Percentiles rank a stretch among this genome's conserved stretches.
These are phyloP conservation scores for Malus sieversii DNA, from an alignment of 306 rosid genomes.

Conservation along the genomic window DNA sequence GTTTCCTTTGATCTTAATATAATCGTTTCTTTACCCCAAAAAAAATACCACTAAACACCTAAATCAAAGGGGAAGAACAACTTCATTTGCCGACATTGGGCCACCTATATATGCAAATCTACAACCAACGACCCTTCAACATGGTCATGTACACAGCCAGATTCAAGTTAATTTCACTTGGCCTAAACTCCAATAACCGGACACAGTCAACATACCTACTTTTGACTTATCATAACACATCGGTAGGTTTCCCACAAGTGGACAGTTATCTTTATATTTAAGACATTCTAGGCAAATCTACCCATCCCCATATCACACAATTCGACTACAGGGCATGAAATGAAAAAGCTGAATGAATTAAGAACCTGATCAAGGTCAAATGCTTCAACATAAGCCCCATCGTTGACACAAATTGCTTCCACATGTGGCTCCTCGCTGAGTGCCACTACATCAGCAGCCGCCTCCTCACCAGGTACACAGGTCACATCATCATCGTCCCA, in stretches of 20 bases:
- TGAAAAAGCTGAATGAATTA: background rate
- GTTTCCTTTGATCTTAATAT: too few species aligned
- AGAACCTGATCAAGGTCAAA: conserved; percentile 57
- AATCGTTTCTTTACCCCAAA: too few species aligned
- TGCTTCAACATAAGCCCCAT: conserved; percentile 29
- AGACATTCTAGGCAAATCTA: background rate
- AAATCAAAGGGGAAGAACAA: background rate
- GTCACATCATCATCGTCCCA: conserved; percentile 59
- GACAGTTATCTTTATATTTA: background rate
- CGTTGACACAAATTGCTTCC: conserved; percentile 27
- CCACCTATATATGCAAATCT: background rate
- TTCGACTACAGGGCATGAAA: background rate
- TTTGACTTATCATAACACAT: background rate
- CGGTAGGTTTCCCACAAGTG: background rate
- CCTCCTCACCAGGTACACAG: conserved; percentile 23
- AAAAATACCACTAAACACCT: background rate
- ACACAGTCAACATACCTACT: background rate
- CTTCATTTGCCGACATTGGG: background rate
- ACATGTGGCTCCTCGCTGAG: conserved; percentile 11
- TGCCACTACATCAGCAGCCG: background rate
- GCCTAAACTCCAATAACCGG: background rate
- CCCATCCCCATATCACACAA: background rate
- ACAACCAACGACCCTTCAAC: background rate
- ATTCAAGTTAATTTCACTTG: background rate
- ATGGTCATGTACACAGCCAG: background rate